Base-by-base conservation (phyloP, 2,329 filamentous ascomycete genomes). In the Neofusicoccum laricinum region DNA sequence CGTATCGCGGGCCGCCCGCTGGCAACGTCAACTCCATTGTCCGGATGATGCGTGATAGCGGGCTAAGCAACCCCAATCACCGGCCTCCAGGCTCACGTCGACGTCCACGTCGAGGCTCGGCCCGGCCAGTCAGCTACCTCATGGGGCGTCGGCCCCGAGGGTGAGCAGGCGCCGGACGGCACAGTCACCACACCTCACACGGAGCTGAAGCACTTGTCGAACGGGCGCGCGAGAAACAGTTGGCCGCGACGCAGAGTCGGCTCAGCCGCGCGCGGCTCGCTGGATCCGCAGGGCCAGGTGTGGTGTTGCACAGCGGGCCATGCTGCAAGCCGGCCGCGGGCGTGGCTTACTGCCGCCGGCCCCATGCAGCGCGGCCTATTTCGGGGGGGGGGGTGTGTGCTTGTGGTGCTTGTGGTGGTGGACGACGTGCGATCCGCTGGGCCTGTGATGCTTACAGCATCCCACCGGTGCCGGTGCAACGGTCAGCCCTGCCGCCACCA, bases 261-360 rank as follows among this genome's bases (percentile, higher is more conserved):
- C 53, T 57, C 55, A 59, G 55, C 55, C 55, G 55, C 41, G 53
- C 17, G 53, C 53, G 53, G 53, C 53, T 58, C 41, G 55, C 40
- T 8, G n/a, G 19, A 11, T 14, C 41, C 25, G 25, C 25, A 30
- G 1, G 25, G 25, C 34, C 50, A 41, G 21, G 46, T 14, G 21
- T 51, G 49, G 32, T 51, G 49, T 21, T 19, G 49, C 49, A 51
- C 49, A 15, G 49, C 49, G 12, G 14, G 30, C 49, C 32, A 17
- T 45, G 53, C 53, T 58, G 53, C 53, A 58, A 14, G 53, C 21
- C 38, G 53, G 53, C 53, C 8, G 7, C 21, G 36, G 41, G 38
- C 36, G 51, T 57, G 49, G 49, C 49, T 51, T 15, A 36, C 49
- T 36, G 49, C 49, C 30, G 36, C 51, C 30, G 55, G 40, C 14